Base-by-base conservation (phyloP, 208 protist genomes). In the Crithidia bombi region DNA sequence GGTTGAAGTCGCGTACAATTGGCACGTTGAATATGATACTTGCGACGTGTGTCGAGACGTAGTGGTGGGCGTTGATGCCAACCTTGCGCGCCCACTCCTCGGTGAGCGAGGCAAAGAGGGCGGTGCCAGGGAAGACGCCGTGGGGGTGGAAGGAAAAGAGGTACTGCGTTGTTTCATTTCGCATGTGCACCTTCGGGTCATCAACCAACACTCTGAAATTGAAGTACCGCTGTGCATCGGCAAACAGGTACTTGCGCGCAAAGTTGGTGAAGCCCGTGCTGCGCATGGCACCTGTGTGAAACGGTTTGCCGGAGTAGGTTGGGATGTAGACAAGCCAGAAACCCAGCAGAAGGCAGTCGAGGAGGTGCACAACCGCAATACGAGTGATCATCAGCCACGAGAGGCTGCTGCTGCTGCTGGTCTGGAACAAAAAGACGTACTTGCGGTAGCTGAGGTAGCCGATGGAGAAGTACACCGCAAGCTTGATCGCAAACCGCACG, bases 101-200 rank as follows among this genome's bases (percentile, higher is more conserved):
- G 3, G 85, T 91, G n/a, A 86, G 49, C 3, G 78, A 32, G 32
- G 76, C 78, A 52, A 79, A 86, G 23, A 93, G 79, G 21, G 90
- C 87, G 14, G 83, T 92, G 46, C 86, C 85, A 17, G 90, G 80
- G 47, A 93, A 90, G 23, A 95, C 90, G 21, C 90, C 90, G 75
- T 95, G 90, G 9, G 90, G 90, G 63, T 95, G 90, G 69, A 88
- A 93, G 38, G 81, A 86, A 59, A 95, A 95, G 30, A 95, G 64
- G 66, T 88, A 94, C 62, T 87, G 79, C 58, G 75, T 81, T 19
- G 33, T 73, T 46, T 56, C 64, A 41, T 87, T 78, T 30, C 79
- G 75, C 78, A 90, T 62, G 39, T 84, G 63, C 63, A 92, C 86
- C 19, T 54, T 49, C 19, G 76, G 73, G 59, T 90, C 84, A 55